phyloP scores from a whole-genome alignment of 2,329 filamentous ascomycete genomes.

The Amesomyces nigricolor region DNA sequence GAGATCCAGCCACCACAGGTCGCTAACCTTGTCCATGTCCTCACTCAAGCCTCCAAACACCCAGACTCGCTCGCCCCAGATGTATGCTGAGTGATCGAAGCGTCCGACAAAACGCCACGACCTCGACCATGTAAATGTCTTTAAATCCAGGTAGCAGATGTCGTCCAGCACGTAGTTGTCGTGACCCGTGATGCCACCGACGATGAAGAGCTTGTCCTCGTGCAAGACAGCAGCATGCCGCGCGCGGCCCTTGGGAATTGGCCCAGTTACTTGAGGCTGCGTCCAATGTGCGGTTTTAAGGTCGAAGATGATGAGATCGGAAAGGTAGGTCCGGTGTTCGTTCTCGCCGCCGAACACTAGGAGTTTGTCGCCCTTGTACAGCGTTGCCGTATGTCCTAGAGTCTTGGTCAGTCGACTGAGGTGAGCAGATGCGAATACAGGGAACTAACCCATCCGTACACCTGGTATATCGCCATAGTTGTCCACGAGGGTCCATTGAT shows the following conservation, averaged over 20 bases:
- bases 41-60: conserved; percentile 92
- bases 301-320: conserved; percentile 93
- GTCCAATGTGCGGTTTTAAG: conserved; percentile 93
- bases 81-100: conserved; percentile 92
- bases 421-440: conserved; percentile 8
- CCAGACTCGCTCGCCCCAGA: conserved; percentile 89
- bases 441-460: conserved; percentile 82
- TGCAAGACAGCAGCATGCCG: conserved; percentile 91
- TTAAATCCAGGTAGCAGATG: conserved; percentile 92
- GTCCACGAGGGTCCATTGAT: conserved; percentile 93
- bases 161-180: conserved; percentile 92
- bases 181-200: conserved; percentile 90
- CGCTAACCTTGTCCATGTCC: conserved; percentile 94
- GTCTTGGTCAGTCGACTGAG: conserved; percentile 15
- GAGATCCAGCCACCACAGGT: conserved; percentile 95
- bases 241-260: conserved; percentile 81
- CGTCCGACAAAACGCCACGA: conserved; percentile 92
- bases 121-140: conserved; percentile 96
- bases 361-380: conserved; percentile 93
- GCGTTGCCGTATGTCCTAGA: conserved; percentile 85
- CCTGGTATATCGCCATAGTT: conserved; percentile 98
- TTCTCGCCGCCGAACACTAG: conserved; percentile 97
- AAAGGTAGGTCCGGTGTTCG: conserved; percentile 91
- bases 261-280: conserved; percentile 79
- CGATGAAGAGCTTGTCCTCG: conserved; percentile 93